phyloP scores from a whole-genome alignment of 2,329 filamentous ascomycete genomes.

The Acrodontium crateriforme region DNA sequence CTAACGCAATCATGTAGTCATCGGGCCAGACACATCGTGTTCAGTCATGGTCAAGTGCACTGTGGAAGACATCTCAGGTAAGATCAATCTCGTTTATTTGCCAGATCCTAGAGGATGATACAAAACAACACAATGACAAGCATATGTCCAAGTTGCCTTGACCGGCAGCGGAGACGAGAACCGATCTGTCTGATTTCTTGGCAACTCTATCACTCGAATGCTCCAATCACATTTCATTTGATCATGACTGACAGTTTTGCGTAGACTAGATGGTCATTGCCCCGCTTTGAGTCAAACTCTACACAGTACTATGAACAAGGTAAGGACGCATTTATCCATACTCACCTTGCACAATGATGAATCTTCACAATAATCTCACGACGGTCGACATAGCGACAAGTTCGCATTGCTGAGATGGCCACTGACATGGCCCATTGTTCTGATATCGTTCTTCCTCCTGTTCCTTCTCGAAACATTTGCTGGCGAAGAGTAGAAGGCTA shows the following conservation, averaged over 20 bases:
- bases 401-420: constrained; percentile 27
- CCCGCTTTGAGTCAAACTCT: too few relatives aligned
- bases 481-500: too few relatives aligned
- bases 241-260: too few relatives aligned
- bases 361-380: constrained; percentile 24
- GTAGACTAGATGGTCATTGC: too few relatives aligned
- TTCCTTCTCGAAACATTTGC: not conserved
- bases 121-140: constrained; percentile 25
- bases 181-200: constrained; percentile 14
- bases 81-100: too few relatives aligned
- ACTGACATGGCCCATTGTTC: constrained; percentile 22
- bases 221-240: not conserved
- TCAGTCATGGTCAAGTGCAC: too few relatives aligned
- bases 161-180: constrained; percentile 23
- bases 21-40: too few relatives aligned
- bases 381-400: constrained; percentile 28
- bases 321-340: not conserved
- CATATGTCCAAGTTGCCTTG: constrained; percentile 28
- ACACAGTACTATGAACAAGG: too few relatives aligned
- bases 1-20: too few relatives aligned
- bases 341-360: constrained; percentile 3
- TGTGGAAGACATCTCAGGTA: too few relatives aligned
- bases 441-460: constrained; percentile 7
- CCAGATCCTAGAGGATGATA: constrained; percentile 20
- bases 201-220: not conserved